A percentile compares a stretch with the other conserved stretches of the same genome.
Conservation (phyloP, 495 filamentous ascomycete genomes). For the Aspergillus taichungensis region DNA sequence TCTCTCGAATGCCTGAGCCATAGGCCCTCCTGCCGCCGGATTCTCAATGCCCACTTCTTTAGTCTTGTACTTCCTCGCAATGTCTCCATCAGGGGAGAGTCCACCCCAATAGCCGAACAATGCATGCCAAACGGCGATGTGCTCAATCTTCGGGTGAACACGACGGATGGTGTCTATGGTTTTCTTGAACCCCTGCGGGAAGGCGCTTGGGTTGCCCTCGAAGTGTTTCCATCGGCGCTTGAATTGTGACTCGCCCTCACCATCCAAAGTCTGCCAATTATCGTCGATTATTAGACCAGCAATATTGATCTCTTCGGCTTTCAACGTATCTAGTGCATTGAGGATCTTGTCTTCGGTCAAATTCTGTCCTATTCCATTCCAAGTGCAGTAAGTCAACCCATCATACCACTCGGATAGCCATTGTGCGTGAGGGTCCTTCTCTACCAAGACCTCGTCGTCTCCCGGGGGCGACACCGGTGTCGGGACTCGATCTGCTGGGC, state of each 20-base stretch:
- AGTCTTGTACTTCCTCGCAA: constrained; percentile 73
- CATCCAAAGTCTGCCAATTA: constrained; percentile 83
- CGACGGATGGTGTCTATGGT: constrained; percentile 59
- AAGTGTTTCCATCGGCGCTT: constrained; percentile 56
- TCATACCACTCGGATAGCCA: constrained; percentile 90
- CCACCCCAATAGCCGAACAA: constrained; percentile 96
- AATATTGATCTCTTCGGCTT: constrained; percentile 63
- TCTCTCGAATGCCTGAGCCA: constrained; percentile 27
- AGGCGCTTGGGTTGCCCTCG: constrained; percentile 72
- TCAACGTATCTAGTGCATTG: constrained; percentile 60
- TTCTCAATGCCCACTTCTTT: constrained; percentile 52
- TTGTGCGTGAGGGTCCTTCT: constrained; percentile 43
- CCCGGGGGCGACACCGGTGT: constrained; percentile 27
- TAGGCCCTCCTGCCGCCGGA: constrained; percentile 46
- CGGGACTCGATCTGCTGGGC: constrained; percentile 1
- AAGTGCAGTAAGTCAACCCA: constrained; percentile 76
- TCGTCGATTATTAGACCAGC: constrained; percentile 88
- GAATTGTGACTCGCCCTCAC: constrained; percentile 43
- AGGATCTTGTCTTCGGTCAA: constrained; percentile 74
- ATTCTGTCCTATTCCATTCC: constrained; percentile 83
- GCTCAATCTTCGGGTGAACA: constrained; percentile 62
- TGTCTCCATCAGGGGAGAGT: constrained; percentile 58
- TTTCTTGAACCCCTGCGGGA: constrained; percentile 68
- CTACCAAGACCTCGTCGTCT: constrained; percentile 31
- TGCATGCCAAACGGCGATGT: constrained; percentile 93